Percentiles rank a stretch among this genome's conserved stretches.
phyloP scores from a whole-genome alignment of 2,329 filamentous ascomycete genomes.

The Cryphonectria carpinicola region DNA sequence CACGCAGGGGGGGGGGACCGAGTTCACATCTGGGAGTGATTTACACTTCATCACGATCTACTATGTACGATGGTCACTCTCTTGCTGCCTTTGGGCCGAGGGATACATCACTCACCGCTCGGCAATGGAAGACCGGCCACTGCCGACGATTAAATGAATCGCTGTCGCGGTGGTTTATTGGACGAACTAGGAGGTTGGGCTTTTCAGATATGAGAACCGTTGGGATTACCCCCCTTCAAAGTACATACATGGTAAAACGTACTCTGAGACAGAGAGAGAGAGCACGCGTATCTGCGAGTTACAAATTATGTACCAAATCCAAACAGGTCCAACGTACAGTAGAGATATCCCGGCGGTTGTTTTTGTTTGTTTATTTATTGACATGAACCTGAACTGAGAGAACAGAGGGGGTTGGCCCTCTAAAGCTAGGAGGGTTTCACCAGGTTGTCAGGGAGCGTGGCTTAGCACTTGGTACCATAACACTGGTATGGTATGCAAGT shows the following conservation, averaged over 20 bases:
- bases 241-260: neutral
- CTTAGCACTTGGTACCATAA: neutral
- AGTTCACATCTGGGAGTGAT: constrained; percentile 3
- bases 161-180: neutral
- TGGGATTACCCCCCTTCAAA: neutral
- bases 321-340: neutral
- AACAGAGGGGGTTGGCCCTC: neutral
- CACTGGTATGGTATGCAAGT: constrained; percentile 9
- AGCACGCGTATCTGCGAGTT: neutral
- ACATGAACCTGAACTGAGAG: neutral
- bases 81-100: neutral
- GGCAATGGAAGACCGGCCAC: neutral
- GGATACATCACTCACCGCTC: neutral
- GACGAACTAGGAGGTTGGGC: neutral
- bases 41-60: neutral
- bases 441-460: neutral
- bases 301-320: neutral
- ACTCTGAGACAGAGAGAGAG: neutral
- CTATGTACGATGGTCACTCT: neutral
- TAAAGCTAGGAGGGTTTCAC: too few relatives aligned
- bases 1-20: constrained; percentile 6
- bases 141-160: constrained; percentile 1
- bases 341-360: neutral
- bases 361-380: neutral
- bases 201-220: neutral